phyloP scores from a whole-genome alignment of 163 green algal species.

The Prototheca wickerhamii region DNA sequence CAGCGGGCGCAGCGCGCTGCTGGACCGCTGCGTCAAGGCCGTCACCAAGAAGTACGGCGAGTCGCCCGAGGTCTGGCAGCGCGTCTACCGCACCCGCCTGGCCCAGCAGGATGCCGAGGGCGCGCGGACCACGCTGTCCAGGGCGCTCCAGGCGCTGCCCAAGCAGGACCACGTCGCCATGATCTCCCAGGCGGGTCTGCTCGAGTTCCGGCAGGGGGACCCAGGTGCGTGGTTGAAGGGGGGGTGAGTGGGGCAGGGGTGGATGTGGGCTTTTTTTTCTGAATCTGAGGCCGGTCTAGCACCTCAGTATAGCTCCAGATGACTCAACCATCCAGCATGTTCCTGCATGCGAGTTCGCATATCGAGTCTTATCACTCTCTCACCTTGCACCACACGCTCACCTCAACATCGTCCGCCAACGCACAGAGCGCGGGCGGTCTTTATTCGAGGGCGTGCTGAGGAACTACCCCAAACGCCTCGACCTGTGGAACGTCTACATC shows the following conservation, averaged over 20 bases:
- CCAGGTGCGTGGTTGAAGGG: slow-evolving; percentile 4
- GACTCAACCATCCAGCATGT: no score
- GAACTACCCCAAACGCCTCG: slow-evolving; percentile 86
- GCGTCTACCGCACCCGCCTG: slow-evolving; percentile 44
- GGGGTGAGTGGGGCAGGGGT: neutral
- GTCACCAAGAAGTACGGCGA: slow-evolving; percentile 77
- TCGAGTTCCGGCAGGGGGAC: slow-evolving; percentile 72
- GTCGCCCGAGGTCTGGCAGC: slow-evolving; percentile 50
- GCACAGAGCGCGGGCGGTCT: slow-evolving; percentile 59
- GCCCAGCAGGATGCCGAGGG: slow-evolving; percentile 30
- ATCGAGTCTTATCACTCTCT: no score
- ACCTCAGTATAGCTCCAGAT: no score
- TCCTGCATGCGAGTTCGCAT: no score
- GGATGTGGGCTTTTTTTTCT: no score
- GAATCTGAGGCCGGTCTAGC: no score
- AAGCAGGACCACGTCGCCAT: slow-evolving; percentile 80
- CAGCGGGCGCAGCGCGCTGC: slow-evolving; percentile 43
- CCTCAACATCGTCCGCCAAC: neutral
- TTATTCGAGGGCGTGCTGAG: slow-evolving; percentile 81
- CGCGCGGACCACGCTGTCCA: slow-evolving; percentile 54
- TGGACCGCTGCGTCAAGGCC: slow-evolving; percentile 51
- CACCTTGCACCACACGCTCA: no score
- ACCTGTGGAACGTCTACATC: slow-evolving; percentile 95
- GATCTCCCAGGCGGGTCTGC: slow-evolving; percentile 61
- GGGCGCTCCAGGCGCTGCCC: slow-evolving; percentile 63